Evolutionary conservation across 2,329 filamentous ascomycete species (phyloP).

Genomic region (Claviceps maximensis): DNA sequence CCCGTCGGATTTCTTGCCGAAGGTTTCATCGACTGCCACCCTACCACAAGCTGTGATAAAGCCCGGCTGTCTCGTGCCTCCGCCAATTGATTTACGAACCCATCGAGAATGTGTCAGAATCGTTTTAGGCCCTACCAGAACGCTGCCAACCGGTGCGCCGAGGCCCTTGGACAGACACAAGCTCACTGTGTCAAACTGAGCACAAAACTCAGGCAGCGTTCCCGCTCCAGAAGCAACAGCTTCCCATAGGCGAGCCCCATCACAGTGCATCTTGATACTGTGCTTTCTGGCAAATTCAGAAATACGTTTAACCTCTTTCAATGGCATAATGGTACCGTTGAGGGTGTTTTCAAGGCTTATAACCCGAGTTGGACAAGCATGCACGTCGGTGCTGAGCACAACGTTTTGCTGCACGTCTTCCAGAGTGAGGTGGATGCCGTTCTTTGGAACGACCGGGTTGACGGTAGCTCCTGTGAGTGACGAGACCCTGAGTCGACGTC

Average conservation of each 20-base stretch:
- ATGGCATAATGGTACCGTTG: conserved; percentile 63
- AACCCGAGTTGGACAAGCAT: conserved; percentile 66
- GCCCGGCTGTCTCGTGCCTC: conserved; percentile 60
- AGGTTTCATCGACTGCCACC: conserved; percentile 46
- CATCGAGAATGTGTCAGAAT: conserved; percentile 27
- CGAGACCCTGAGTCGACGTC: conserved; percentile 43
- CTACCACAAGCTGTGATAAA: conserved; percentile 58
- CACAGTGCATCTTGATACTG: conserved; percentile 58
- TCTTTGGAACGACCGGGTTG: conserved; percentile 51
- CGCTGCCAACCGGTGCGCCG: conserved; percentile 66
- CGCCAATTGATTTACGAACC: conserved; percentile 58
- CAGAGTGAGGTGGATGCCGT: conserved; percentile 60
- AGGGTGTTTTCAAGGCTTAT: conserved; percentile 82
- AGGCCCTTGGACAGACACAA: conserved; percentile 75
- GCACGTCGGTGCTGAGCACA: conserved; percentile 55
- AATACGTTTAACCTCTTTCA: conserved; percentile 58
- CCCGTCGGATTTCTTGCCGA: conserved; percentile 23
- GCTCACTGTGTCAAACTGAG: conserved; percentile 59
- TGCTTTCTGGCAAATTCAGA: conserved; percentile 52
- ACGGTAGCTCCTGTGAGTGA: conserved; percentile 59
- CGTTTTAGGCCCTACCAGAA: conserved; percentile 43
- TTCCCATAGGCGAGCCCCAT: conserved; percentile 74
- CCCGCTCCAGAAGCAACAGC: conserved; percentile 59
- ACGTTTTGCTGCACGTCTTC: conserved; percentile 59
- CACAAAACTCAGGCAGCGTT: conserved; percentile 51